Conservation (phyloP, 2,329 filamentous ascomycete genomes). For the Zelopaecilomyces penicillatus region DNA sequence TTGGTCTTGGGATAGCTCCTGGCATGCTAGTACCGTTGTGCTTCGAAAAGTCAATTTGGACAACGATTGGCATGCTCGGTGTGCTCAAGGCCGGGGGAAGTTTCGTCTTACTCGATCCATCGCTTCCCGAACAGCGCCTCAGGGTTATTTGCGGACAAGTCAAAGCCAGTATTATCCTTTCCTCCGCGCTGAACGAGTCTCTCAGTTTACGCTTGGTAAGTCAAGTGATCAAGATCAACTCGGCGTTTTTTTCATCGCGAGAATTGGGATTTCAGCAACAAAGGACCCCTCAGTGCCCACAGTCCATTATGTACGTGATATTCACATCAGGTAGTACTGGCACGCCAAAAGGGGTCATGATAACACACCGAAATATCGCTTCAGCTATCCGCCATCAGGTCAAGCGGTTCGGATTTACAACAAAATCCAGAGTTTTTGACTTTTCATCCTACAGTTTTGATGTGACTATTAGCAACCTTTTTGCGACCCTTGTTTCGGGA, state of each 20-base stretch:
- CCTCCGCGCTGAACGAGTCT: neutral
- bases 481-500: constrained; percentile 19
- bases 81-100: constrained; percentile 6
- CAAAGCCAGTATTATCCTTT: neutral
- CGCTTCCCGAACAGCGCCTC: constrained; percentile 2
- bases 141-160: constrained; percentile 1
- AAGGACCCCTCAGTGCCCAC: constrained; percentile 1
- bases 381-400: constrained; percentile 5
- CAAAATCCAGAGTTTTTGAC: constrained; percentile 12
- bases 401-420: constrained; percentile 1
- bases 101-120: constrained; percentile 12
- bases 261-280: too few relatives aligned
- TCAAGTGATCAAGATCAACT: constrained; percentile 5
- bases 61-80: constrained; percentile 4
- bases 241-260: neutral
- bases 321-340: constrained; percentile 20
- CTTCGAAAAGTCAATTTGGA: constrained; percentile 28
- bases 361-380: constrained; percentile 11
- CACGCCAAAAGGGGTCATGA: constrained; percentile 15
- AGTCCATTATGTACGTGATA: constrained; percentile 28
- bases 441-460: constrained; percentile 17
- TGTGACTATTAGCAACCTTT: constrained; percentile 8
- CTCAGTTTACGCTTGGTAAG: constrained; percentile 10
- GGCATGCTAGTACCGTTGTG: constrained; percentile 19
- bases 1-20: neutral